These are phyloP conservation scores for Penicillium sp. DNA, from an alignment of 2,329 filamentous ascomycete species.

Conservation along the genomic window DNA sequence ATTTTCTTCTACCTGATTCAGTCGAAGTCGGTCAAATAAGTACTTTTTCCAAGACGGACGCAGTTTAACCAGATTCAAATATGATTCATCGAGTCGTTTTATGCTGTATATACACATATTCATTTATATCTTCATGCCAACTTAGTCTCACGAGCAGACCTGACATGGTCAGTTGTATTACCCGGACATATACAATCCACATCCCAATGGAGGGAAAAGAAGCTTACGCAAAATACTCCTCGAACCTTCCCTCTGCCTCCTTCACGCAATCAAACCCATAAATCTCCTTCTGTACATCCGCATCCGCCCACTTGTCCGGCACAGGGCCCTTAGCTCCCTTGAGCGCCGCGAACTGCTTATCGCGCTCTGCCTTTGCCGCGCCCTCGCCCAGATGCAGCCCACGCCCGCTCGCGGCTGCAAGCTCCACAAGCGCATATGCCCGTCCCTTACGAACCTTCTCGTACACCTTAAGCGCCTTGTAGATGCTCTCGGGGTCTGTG, in stretches of 20 bases:
- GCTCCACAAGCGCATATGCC: slow-evolving; percentile 61
- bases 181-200: neutral
- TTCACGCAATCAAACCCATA: slow-evolving; percentile 67
- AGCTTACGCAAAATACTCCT: slow-evolving; percentile 28
- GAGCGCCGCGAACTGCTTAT: slow-evolving; percentile 61
- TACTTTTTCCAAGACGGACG: neutral
- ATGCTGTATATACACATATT: slow-evolving; percentile 7
- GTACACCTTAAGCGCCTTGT: slow-evolving; percentile 60
- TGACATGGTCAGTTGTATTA: slow-evolving; percentile 4
- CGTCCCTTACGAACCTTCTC: slow-evolving; percentile 61
- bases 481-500: slow-evolving; percentile 51
- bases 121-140: slow-evolving; percentile 11
- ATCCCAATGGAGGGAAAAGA: neutral
- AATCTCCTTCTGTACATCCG: slow-evolving; percentile 70
- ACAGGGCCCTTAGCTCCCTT: slow-evolving; percentile 54
- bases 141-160: slow-evolving; percentile 8
- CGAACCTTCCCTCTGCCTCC: slow-evolving; percentile 54
- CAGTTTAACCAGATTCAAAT: neutral
- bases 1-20: slow-evolving; percentile 51
- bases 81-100: slow-evolving; percentile 6
- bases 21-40: neutral
- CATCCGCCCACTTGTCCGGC: slow-evolving; percentile 71
- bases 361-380: slow-evolving; percentile 62
- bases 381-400: slow-evolving; percentile 63
- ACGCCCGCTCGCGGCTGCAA: slow-evolving; percentile 60